Evolutionary conservation across 1,284 basidiomycete genomes (phyloP).

Genomic region (Trametes pubescens): DNA sequence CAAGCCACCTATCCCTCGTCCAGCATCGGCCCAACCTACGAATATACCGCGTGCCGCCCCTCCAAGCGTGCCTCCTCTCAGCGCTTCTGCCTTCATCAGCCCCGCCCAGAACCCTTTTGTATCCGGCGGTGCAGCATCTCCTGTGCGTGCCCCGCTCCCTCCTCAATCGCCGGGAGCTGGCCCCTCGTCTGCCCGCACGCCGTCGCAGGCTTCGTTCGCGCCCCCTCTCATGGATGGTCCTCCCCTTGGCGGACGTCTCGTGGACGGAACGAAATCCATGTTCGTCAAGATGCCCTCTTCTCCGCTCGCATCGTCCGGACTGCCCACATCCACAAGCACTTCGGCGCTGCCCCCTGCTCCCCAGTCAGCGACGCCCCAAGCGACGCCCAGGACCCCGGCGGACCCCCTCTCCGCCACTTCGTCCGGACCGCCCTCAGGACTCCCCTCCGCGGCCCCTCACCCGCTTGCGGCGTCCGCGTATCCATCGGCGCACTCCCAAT

Average conservation of each 20-base stretch:
- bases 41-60: constrained; percentile 25
- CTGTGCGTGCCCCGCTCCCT: constrained; percentile 38
- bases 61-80: constrained; percentile 22
- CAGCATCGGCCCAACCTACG: constrained; percentile 42
- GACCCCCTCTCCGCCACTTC: constrained; percentile 37
- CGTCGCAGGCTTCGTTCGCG: constrained; percentile 34
- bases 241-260: constrained; percentile 68
- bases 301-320: constrained; percentile 40
- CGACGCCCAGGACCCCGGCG: constrained; percentile 29
- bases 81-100: constrained; percentile 24
- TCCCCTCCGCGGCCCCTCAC: constrained; percentile 28
- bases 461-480: constrained; percentile 35
- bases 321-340: constrained; percentile 13
- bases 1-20: constrained; percentile 47
- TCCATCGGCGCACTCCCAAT: constrained; percentile 17
- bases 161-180: constrained; percentile 63
- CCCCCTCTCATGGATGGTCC: constrained; percentile 49
- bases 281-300: constrained; percentile 61
- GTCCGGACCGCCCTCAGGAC: constrained; percentile 17
- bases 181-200: constrained; percentile 46
- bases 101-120: constrained; percentile 21
- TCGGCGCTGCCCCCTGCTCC: constrained; percentile 25
- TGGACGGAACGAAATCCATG: constrained; percentile 81
- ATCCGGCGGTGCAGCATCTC: constrained; percentile 25
- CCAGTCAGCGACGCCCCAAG: constrained; percentile 26